Evolutionary conservation across 2,329 filamentous ascomycete genomes (phyloP).

Genomic region (Neofusicoccum laricinum): DNA sequence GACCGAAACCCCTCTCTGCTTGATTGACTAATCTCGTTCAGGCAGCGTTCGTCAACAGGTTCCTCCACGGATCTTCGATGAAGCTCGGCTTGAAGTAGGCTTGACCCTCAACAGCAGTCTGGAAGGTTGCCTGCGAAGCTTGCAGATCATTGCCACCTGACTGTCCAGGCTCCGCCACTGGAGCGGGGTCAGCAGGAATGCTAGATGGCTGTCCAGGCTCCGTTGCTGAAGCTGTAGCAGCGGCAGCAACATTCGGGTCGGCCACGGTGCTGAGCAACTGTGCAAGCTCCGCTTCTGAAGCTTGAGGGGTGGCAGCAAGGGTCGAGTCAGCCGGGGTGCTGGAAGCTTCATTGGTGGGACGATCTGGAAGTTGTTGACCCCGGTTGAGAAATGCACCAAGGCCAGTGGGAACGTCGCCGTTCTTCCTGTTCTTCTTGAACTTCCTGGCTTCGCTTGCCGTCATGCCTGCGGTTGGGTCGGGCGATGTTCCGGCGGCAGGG

Average conservation of each 20-base stretch:
- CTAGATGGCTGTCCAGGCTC: too few species aligned
- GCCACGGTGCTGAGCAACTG: too few species aligned
- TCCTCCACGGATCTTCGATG: conserved; percentile 68
- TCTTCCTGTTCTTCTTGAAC: conserved; percentile 18
- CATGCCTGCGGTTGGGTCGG: conserved; percentile 3
- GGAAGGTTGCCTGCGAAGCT: conserved; percentile 11
- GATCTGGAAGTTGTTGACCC: conserved; percentile 18
- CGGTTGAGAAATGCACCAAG: conserved; percentile 32
- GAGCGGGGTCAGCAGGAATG: too few species aligned
- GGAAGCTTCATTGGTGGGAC: not conserved
- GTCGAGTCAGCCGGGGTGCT: not conserved
- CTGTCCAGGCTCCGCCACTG: conserved; percentile 4
- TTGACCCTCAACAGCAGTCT: conserved; percentile 53
- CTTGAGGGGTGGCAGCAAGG: not conserved
- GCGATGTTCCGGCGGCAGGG: not conserved
- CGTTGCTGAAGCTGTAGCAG: too few species aligned
- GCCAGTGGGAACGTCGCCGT: conserved; percentile 23
- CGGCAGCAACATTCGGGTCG: too few species aligned
- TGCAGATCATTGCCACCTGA: not conserved
- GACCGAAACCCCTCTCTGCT: not conserved
- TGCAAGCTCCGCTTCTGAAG: not conserved
- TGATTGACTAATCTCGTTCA: not conserved
- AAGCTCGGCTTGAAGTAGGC: conserved; percentile 68
- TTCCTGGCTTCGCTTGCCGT: not conserved
- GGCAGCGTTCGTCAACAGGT: not conserved